These are phyloP conservation scores for Ogataea hybrid DNA, from an alignment of 1,139 yeast species.

Conservation along the genomic window DNA sequence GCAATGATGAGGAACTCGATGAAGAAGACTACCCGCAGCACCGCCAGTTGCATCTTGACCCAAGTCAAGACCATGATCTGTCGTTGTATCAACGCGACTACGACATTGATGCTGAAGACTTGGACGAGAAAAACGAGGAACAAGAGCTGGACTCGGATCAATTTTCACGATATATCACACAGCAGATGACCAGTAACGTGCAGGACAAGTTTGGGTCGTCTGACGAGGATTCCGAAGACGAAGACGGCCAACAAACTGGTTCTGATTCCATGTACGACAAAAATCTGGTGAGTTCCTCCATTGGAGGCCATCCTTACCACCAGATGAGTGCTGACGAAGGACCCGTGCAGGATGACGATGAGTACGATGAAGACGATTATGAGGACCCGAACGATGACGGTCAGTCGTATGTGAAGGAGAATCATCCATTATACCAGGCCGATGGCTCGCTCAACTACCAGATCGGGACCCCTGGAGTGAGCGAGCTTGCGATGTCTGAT, in stretches of 20 bases:
- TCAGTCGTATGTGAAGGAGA: constrained; percentile 61
- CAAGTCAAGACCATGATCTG: constrained; percentile 38
- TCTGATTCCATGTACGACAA: constrained; percentile 14
- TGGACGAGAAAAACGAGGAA: constrained; percentile 25
- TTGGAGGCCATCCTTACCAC: constrained; percentile 34
- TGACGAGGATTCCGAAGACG: constrained; percentile 53
- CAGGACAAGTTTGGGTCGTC: constrained; percentile 56
- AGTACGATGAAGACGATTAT: constrained; percentile 56
- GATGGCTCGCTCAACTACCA: constrained; percentile 30
- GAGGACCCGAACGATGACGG: constrained; percentile 85
- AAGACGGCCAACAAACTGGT: constrained; percentile 27
- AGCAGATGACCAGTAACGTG: constrained; percentile 65
- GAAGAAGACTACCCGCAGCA: constrained; percentile 27
- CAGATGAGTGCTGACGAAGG: constrained; percentile 31
- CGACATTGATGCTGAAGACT: constrained; percentile 38
- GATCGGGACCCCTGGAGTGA: constrained; percentile 19
- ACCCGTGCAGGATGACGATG: constrained; percentile 40
- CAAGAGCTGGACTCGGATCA: constrained; percentile 40
- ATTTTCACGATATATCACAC: constrained; percentile 81
- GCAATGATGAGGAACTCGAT: constrained; percentile 66
- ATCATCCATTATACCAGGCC: constrained; percentile 53
- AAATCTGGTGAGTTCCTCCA: constrained; percentile 19
- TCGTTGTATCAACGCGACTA: constrained; percentile 38
- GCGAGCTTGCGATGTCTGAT: constrained; percentile 20
- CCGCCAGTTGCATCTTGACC: constrained; percentile 34